phyloP scores from a whole-genome alignment of 805 yeast species.

The Saturnispora galanensis region DNA sequence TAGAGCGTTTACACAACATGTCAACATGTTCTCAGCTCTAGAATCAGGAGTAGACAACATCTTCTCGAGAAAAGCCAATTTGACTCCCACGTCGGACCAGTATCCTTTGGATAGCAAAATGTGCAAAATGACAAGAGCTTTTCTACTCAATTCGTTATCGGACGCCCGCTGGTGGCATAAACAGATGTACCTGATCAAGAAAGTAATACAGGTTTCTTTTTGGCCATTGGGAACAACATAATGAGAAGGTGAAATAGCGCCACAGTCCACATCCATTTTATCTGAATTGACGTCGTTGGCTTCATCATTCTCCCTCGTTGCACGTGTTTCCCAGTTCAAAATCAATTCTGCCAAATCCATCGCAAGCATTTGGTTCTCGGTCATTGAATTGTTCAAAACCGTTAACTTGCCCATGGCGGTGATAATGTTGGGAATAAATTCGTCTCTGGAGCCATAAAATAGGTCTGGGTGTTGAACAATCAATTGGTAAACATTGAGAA shows the following conservation, averaged over 20 bases:
- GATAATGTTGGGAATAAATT: slow-evolving; percentile 79
- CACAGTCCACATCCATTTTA: slow-evolving; percentile 17
- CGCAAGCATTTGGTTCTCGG: slow-evolving; percentile 77
- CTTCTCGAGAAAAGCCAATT: slow-evolving; percentile 79
- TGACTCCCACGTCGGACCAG: slow-evolving; percentile 89
- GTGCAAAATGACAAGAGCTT: slow-evolving; percentile 70
- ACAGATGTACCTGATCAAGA: slow-evolving; percentile 79
- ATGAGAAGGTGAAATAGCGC: slow-evolving; percentile 8
- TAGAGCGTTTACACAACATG: slow-evolving; percentile 80
- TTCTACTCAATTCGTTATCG: slow-evolving; percentile 71
- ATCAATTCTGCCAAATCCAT: slow-evolving; percentile 84
- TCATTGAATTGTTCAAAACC: slow-evolving; percentile 61
- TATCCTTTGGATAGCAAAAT: slow-evolving; percentile 58
- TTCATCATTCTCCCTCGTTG: slow-evolving; percentile 9
- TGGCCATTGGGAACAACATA: slow-evolving; percentile 66
- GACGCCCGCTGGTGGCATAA: slow-evolving; percentile 77
- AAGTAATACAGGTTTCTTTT: slow-evolving; percentile 84
- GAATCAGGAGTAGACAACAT: slow-evolving; percentile 73
- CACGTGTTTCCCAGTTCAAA: slow-evolving; percentile 70
- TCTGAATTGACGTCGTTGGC: slow-evolving; percentile 9
- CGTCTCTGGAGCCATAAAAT: slow-evolving; percentile 79
- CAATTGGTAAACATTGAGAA: slow-evolving; percentile 78
- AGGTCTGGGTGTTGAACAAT: slow-evolving; percentile 77
- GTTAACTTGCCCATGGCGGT: slow-evolving; percentile 89
- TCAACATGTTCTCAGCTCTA: slow-evolving; percentile 55